phyloP scores from a whole-genome alignment of 2,329 filamentous ascomycete genomes.

The Calonectria multiphialidica region DNA sequence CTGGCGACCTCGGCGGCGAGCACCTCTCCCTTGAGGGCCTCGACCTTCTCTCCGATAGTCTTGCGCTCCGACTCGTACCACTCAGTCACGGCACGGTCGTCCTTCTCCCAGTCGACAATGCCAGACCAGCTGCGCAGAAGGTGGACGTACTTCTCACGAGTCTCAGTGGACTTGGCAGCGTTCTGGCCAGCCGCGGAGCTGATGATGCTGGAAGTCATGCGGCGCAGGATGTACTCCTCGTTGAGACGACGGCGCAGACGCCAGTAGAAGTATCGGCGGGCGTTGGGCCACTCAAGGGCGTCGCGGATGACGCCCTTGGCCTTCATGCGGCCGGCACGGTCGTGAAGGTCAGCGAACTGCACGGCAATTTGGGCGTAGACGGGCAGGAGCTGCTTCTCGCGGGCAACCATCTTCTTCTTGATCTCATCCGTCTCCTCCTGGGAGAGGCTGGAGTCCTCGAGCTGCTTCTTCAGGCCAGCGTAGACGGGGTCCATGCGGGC shows the following conservation, averaged over 20 bases:
- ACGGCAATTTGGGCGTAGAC: constrained; percentile 96
- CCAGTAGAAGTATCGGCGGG: constrained; percentile 99
- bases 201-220: constrained; percentile 71
- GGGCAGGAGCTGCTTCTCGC: constrained; percentile 90
- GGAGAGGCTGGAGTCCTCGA: constrained; percentile 71
- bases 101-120: constrained; percentile 79
- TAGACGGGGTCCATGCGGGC: constrained; percentile 90
- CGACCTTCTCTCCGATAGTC: constrained; percentile 84
- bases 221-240: constrained; percentile 96
- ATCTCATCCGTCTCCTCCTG: constrained; percentile 82
- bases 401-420: constrained; percentile 85
- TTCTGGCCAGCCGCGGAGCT: constrained; percentile 45
- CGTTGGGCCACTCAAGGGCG: constrained; percentile 85
- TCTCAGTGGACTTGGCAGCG: constrained; percentile 59
- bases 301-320: constrained; percentile 95
- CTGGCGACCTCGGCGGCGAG: constrained; percentile 61
- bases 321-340: constrained; percentile 97
- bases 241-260: constrained; percentile 95
- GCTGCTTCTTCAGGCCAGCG: constrained; percentile 83
- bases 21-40: constrained; percentile 82
- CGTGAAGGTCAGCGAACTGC: constrained; percentile 97
- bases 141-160: constrained; percentile 76
- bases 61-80: constrained; percentile 98
- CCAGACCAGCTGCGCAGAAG: constrained; percentile 87
- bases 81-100: constrained; percentile 86